Percentiles rank a stretch among this genome's conserved stretches.
These are phyloP conservation scores for Pythium diclinum DNA, from an alignment of 352 stramenopile species.

Conservation along the genomic window DNA sequence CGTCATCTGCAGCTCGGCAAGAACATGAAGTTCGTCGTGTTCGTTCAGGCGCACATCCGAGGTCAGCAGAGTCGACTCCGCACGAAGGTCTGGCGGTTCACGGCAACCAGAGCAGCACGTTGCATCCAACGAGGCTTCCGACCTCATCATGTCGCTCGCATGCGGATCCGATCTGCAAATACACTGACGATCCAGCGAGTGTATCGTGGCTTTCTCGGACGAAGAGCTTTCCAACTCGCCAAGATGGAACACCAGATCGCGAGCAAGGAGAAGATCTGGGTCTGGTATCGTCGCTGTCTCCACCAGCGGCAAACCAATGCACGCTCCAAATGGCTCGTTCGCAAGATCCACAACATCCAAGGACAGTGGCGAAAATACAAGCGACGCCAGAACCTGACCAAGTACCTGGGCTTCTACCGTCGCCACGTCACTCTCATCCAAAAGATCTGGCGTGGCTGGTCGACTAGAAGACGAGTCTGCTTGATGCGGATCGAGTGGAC, in stretches of 20 bases:
- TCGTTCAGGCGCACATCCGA: conserved; percentile 43
- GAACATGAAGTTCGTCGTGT: conserved; percentile 37
- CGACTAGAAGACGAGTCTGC: conserved; percentile 32
- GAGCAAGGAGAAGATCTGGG: conserved; percentile 30
- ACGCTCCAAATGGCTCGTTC: conserved; percentile 45
- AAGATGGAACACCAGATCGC: conserved; percentile 27
- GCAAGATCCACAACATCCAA: conserved; percentile 53
- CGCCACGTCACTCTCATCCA: conserved; percentile 37
- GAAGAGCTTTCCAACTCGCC: conserved; percentile 18
- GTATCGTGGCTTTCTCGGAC: conserved; percentile 40
- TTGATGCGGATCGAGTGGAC: conserved; percentile 33
- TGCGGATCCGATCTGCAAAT: conserved; percentile 29
- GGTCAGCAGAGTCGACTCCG: conserved; percentile 36
- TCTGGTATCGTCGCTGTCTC: conserved; percentile 52
- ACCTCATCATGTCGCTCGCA: conserved; percentile 28
- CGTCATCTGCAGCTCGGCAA: conserved; percentile 38
- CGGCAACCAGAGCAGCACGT: conserved; percentile 26
- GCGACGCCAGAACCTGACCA: conserved; percentile 30
- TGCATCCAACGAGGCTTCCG: conserved; percentile 49
- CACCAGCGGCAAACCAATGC: conserved; percentile 32
- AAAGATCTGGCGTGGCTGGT: conserved; percentile 41
- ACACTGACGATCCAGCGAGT: conserved; percentile 50
- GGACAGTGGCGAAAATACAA: conserved; percentile 53
- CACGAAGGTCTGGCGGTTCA: conserved; percentile 31
- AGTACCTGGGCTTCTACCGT: conserved; percentile 43